These are phyloP conservation scores for Colletotrichum filicis DNA, from an alignment of 2,329 filamentous ascomycete genomes.

Conservation along the genomic window DNA sequence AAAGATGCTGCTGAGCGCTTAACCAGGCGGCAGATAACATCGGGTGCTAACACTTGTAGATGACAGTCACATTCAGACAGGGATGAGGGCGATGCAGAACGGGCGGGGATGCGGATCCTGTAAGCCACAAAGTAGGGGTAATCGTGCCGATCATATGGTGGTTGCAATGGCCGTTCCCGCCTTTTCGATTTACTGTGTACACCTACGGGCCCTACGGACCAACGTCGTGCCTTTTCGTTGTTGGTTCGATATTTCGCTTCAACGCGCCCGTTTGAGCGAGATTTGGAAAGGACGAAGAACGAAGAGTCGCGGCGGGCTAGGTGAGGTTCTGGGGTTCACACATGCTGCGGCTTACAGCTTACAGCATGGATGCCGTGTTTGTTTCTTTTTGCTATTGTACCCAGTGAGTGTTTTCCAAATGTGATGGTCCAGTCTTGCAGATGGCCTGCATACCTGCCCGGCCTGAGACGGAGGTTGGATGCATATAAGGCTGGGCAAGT, in stretches of 20 bases:
- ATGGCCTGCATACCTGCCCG: neutral
- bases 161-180: neutral
- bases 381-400: neutral
- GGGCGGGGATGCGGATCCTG: neutral
- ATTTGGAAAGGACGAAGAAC: neutral
- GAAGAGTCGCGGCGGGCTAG: neutral
- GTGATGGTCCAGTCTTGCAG: neutral
- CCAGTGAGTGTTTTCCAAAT: neutral
- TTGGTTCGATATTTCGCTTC: neutral
- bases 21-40: neutral
- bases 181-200: neutral
- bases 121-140: neutral
- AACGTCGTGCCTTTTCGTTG: neutral
- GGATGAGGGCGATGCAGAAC: neutral
- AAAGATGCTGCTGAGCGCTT: neutral
- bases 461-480: neutral
- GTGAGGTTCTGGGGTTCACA: neutral
- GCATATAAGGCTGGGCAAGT: neutral
- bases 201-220: neutral
- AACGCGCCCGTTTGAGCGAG: neutral
- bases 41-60: neutral
- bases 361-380: neutral
- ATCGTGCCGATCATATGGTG: neutral
- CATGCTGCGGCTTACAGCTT: neutral
- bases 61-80: neutral